Conservation (phyloP, 331 rosid genomes). For the Cydonia oblonga region DNA sequence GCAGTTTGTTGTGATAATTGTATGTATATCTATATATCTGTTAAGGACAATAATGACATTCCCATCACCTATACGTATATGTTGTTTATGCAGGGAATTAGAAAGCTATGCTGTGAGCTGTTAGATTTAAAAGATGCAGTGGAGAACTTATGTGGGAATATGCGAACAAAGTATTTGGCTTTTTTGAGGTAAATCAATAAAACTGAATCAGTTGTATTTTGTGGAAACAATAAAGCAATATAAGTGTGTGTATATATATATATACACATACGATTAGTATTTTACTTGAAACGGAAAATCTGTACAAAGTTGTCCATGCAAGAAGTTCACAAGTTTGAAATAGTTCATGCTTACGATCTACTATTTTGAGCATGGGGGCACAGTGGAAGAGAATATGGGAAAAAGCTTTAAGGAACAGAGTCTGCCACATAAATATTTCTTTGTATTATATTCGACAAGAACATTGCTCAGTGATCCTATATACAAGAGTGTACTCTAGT, state of each 20-base stretch:
- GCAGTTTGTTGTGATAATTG: neutral
- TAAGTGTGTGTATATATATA: too few relatives aligned
- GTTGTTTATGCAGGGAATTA: slow-evolving; percentile 57
- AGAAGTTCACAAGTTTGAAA: neutral
- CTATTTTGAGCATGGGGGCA: neutral
- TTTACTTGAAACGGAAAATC: neutral
- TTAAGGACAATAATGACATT: neutral
- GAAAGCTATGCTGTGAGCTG: slow-evolving; percentile 92
- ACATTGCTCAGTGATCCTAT: neutral
- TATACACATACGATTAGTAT: neutral
- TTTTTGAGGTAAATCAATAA: slow-evolving; percentile 55
- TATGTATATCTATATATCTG: neutral
- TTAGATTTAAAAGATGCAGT: slow-evolving; percentile 89
- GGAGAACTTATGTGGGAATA: slow-evolving; percentile 90
- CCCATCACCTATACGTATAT: neutral
- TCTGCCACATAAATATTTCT: neutral
- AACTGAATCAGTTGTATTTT: neutral
- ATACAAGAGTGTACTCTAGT: too few relatives aligned
- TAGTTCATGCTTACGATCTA: neutral
- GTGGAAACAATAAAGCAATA: neutral
- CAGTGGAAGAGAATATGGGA: neutral
- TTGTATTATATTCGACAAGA: neutral
- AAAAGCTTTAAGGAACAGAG: neutral
- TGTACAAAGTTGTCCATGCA: neutral
- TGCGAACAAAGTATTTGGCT: slow-evolving; percentile 79